Conservation (phyloP, 129 eudicot species). For the Glebionis coronaria region DNA sequence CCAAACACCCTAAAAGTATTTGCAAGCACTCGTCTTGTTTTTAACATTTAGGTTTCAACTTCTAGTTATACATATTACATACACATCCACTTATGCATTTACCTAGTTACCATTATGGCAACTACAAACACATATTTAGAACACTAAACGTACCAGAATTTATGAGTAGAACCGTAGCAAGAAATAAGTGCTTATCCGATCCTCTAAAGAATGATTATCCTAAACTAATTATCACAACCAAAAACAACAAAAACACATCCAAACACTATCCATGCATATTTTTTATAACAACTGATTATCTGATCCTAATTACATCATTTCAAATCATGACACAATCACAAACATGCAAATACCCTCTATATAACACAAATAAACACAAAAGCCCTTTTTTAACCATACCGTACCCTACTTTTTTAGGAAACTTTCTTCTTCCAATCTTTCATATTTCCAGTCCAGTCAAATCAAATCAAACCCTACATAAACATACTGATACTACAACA, state of each 20-base stretch:
- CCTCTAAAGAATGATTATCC: no score
- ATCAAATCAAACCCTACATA: conserved; percentile 19
- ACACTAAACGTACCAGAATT: conserved; percentile 7
- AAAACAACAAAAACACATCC: no score
- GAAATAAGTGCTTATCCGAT: background rate
- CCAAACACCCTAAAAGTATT: background rate
- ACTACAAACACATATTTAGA: background rate
- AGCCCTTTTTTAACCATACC: conserved; percentile 16
- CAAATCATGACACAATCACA: no score
- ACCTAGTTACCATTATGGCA: no score
- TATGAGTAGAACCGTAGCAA: background rate
- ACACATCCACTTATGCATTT: no score
- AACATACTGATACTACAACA: no score
- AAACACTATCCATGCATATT: no score
- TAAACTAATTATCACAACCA: no score
- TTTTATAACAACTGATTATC: no score
- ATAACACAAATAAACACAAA: conserved; percentile 5
- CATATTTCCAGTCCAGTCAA: conserved; percentile 24
- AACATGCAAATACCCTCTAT: no score
- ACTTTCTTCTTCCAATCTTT: conserved; percentile 8
- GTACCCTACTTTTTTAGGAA: conserved; percentile 22
- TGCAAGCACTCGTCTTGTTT: no score
- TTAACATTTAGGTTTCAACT: background rate
- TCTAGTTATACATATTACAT: background rate
- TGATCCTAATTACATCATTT: no score